Percentiles rank a stretch among this genome's conserved stretches.
Conservation (phyloP, 2,329 filamentous ascomycete genomes). For the Penicillium concentricum region DNA sequence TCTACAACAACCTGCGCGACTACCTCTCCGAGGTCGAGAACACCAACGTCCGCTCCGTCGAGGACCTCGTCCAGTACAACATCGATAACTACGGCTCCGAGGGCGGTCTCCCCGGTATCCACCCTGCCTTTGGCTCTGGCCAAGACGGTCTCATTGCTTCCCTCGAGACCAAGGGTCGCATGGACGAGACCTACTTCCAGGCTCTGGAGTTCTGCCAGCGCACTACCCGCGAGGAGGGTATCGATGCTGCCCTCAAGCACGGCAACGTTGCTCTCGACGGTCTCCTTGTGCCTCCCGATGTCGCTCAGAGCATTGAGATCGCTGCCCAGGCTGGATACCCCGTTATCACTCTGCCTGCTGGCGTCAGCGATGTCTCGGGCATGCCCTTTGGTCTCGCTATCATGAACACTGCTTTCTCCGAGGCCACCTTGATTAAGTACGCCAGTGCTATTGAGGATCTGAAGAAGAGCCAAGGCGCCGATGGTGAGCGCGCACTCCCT, state of each 20-base stretch:
- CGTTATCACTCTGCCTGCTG: constrained; percentile 66
- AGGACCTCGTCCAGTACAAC: constrained; percentile 66
- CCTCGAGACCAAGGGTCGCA: constrained; percentile 58
- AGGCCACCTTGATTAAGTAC: constrained; percentile 58
- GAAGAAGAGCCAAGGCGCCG: constrained; percentile 44
- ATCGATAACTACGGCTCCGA: constrained; percentile 63
- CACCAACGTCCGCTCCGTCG: constrained; percentile 58
- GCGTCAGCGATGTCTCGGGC: constrained; percentile 52
- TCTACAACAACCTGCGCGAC: constrained; percentile 60
- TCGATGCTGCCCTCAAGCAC: constrained; percentile 63
- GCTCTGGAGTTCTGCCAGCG: constrained; percentile 63
- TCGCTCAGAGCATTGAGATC: constrained; percentile 66
- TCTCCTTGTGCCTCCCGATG: constrained; percentile 67
- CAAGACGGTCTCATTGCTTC: constrained; percentile 70
- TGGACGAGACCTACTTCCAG: constrained; percentile 65
- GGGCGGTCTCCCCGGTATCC: constrained; percentile 61
- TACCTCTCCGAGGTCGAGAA: constrained; percentile 65
- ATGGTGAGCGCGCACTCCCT: constrained; percentile 51
- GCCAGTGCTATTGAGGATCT: constrained; percentile 64
- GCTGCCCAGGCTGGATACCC: constrained; percentile 76
- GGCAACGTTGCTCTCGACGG: constrained; percentile 54
- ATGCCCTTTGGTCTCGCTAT: constrained; percentile 64
- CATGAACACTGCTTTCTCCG: constrained; percentile 62
- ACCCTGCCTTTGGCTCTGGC: constrained; percentile 66
- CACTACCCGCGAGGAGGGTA: constrained; percentile 62